phyloP scores from a whole-genome alignment of 306 rosid species.

The Vigna nakashimae region DNA sequence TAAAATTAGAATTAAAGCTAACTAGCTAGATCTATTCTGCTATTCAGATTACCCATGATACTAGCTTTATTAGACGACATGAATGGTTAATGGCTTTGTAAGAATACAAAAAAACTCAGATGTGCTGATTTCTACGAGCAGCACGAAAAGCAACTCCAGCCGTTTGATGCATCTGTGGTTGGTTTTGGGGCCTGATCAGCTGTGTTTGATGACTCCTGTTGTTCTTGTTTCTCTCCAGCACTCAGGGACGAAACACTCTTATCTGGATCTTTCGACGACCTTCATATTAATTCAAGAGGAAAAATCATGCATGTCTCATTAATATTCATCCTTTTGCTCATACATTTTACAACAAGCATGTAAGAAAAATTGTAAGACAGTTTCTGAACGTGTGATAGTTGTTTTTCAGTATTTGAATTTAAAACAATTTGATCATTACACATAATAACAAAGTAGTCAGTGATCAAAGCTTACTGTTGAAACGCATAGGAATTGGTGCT shows the following conservation, averaged over 20 bases:
- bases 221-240: slow-evolving; percentile 41
- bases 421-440: not conserved
- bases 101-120: slow-evolving; percentile 4
- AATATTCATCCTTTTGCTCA: not conserved
- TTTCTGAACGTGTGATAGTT: not conserved
- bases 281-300: slow-evolving; percentile 24
- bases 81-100: not conserved
- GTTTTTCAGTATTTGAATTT: not conserved
- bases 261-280: slow-evolving; percentile 57
- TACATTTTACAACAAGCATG: not conserved
- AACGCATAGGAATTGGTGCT: slow-evolving; percentile 74
- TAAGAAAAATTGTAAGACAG: not conserved
- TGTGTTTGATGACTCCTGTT: slow-evolving; percentile 1
- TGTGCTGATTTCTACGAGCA: slow-evolving; percentile 49
- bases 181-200: slow-evolving; percentile 41
- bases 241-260: slow-evolving; percentile 45
- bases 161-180: slow-evolving; percentile 21
- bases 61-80: slow-evolving; percentile 17
- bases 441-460: not conserved
- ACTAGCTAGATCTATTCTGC: slow-evolving; percentile 35
- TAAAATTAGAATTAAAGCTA: slow-evolving; percentile 25
- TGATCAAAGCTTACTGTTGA: slow-evolving; percentile 60
- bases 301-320: slow-evolving; percentile 5
- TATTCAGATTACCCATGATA: slow-evolving; percentile 26
- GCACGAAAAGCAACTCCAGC: slow-evolving; percentile 65